A percentile compares a stretch with the other conserved stretches of the same genome.
Evolutionary conservation across 768 basidiomycete genomes (phyloP).

Genomic region (Fomitopsis pulvina): DNA sequence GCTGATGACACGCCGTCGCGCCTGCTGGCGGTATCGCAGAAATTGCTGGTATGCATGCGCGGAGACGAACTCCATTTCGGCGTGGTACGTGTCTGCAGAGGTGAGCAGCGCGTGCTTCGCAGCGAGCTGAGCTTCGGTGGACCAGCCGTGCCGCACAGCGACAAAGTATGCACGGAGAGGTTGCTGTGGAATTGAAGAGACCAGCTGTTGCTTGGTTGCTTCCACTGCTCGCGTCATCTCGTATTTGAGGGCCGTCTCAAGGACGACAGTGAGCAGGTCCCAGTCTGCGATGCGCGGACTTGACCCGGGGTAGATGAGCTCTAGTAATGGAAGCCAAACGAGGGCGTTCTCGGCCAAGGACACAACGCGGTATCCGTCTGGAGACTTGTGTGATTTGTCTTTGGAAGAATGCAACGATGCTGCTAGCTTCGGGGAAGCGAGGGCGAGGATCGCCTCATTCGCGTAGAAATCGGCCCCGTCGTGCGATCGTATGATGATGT

Average conservation of each 20-base stretch:
- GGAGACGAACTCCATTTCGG: slow-evolving; percentile 11
- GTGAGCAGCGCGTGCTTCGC: slow-evolving; percentile 4
- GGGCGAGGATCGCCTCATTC: slow-evolving; percentile 45
- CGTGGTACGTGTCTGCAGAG: slow-evolving; percentile 3
- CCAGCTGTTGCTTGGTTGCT: slow-evolving; percentile 3
- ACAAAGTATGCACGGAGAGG: slow-evolving; percentile 12
- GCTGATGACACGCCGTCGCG: neutral
- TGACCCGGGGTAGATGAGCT: slow-evolving; percentile 15
- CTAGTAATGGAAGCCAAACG: slow-evolving; percentile 13
- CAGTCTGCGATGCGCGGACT: slow-evolving; percentile 5
- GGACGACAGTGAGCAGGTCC: slow-evolving; percentile 7
- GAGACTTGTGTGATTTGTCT: too few species aligned
- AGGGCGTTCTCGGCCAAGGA: slow-evolving; percentile 8
- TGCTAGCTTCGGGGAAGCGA: slow-evolving; percentile 53
- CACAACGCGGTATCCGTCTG: neutral
- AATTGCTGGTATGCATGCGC: slow-evolving; percentile 9
- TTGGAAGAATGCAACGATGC: slow-evolving; percentile 32
- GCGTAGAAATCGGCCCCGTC: slow-evolving; percentile 46
- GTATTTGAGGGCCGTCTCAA: slow-evolving; percentile 20
- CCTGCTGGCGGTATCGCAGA: neutral
- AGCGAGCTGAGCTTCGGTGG: slow-evolving; percentile 12
- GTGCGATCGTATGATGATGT: slow-evolving; percentile 1
- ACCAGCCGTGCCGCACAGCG: slow-evolving; percentile 12
- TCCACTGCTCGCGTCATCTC: slow-evolving; percentile 12
- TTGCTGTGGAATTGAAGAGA: neutral